Evolutionary conservation across 2,329 filamentous ascomycete genomes (phyloP).

Genomic region (Apiospora saccharicola): DNA sequence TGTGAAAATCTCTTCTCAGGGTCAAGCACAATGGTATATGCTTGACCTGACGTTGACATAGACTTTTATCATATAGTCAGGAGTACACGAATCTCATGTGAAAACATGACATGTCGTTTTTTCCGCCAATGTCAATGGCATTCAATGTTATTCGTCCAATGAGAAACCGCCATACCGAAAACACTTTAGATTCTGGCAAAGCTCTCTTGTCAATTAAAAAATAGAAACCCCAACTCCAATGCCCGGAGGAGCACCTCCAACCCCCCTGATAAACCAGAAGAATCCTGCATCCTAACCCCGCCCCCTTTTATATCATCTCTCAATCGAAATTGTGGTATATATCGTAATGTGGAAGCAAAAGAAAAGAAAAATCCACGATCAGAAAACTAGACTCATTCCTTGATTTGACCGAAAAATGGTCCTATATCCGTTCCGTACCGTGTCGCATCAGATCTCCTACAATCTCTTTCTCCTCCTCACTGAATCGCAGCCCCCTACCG

Average conservation of each 20-base stretch:
- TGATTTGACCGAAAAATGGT: not conserved
- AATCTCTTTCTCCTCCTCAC: not conserved
- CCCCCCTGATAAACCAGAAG: not conserved
- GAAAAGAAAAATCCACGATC: not conserved
- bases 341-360: not conserved
- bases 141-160: not conserved
- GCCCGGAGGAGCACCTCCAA: conserved; percentile 22
- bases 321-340: conserved; percentile 10
- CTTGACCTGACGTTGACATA: not conserved
- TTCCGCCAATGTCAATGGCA: not conserved
- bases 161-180: not conserved
- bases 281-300: not conserved
- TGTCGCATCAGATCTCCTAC: not conserved
- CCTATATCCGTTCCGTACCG: not conserved
- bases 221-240: conserved; percentile 32
- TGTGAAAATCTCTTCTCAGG: not conserved
- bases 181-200: not conserved
- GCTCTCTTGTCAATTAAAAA: conserved; percentile 22
- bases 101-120: not conserved
- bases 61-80: no score
- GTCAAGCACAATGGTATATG: not conserved
- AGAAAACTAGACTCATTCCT: not conserved
- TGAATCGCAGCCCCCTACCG: not conserved
- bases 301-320: not conserved
- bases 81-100: not conserved